A percentile compares a stretch with the other conserved stretches of the same genome.
These are phyloP conservation scores for Yamadazyma scolyti DNA, from an alignment of 805 yeast genomes.

Conservation along the genomic window DNA sequence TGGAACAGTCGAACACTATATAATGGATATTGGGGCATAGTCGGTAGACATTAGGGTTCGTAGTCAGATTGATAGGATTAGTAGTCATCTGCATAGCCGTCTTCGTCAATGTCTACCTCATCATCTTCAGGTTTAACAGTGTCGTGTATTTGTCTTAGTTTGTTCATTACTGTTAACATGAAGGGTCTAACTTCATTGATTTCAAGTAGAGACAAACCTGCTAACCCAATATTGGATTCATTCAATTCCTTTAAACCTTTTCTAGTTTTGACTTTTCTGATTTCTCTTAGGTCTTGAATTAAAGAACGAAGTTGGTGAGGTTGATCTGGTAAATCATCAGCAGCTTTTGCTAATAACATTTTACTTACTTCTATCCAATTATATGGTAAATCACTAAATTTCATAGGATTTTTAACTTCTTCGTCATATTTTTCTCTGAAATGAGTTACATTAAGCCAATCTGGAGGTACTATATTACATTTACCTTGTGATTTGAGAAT, in stretches of 20 bases:
- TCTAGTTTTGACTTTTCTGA: constrained; percentile 75
- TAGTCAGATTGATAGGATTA: too few species aligned
- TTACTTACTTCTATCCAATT: constrained; percentile 85
- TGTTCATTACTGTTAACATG: constrained; percentile 75
- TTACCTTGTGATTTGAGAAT: constrained; percentile 79
- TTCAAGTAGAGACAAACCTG: constrained; percentile 78
- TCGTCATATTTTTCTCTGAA: constrained; percentile 59
- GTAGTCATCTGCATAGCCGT: constrained; percentile 5
- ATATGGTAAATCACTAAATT: constrained; percentile 75
- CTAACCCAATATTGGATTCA: constrained; percentile 77
- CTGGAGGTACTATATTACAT: constrained; percentile 82
- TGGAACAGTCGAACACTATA: too few species aligned
- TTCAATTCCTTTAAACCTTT: constrained; percentile 76
- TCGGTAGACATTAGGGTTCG: too few species aligned
- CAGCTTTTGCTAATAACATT: constrained; percentile 61
- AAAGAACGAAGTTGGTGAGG: constrained; percentile 65
- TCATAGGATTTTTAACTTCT: constrained; percentile 54
- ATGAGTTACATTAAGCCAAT: constrained; percentile 64
- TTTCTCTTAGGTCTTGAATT: constrained; percentile 81
- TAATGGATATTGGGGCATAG: too few species aligned
- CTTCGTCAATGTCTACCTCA: constrained; percentile 13
- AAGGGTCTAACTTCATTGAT: constrained; percentile 87
- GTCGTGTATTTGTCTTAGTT: constrained; percentile 55
- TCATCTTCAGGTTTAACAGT: constrained; percentile 14
- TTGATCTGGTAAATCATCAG: constrained; percentile 76